phyloP scores from a whole-genome alignment of 257 asterid species.

The Solanum gracilifrons region DNA sequence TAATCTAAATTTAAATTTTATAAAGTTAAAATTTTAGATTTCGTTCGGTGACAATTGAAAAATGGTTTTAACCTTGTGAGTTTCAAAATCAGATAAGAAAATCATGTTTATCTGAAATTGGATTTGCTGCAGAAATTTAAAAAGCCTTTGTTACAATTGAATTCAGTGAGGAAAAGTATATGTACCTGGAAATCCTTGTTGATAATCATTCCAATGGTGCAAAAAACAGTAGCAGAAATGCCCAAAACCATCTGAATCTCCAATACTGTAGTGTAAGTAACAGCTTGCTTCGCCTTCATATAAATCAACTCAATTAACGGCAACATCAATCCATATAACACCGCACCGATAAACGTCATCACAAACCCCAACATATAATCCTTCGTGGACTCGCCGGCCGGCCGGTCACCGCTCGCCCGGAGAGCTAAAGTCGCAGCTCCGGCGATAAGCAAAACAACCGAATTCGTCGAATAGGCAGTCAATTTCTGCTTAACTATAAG shows the following conservation, averaged over 20 bases:
- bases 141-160: background rate
- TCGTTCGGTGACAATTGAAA: background rate
- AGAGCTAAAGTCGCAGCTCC: conserved; percentile 19
- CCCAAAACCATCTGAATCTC: conserved; percentile 17
- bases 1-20: too few relatives aligned
- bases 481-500: conserved; percentile 11
- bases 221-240: conserved; percentile 9
- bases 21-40: too few relatives aligned
- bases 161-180: background rate
- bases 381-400: conserved; percentile 6
- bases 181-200: conserved; percentile 21
- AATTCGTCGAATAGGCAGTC: conserved; percentile 8
- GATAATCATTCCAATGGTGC: conserved; percentile 16
- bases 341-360: conserved; percentile 15
- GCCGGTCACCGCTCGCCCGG: conserved; percentile 3
- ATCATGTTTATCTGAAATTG: background rate
- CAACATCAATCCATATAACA: conserved; percentile 16
- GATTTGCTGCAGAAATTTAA: background rate
- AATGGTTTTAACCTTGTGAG: background rate
- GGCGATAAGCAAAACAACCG: conserved; percentile 4
- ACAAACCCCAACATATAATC: conserved; percentile 14
- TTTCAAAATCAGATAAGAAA: background rate
- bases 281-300: conserved; percentile 1
- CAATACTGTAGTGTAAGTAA: conserved; percentile 16
- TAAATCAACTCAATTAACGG: conserved; percentile 17